Percentiles rank a stretch among this genome's conserved stretches.
phyloP scores from a whole-genome alignment of 768 basidiomycete genomes.

The Rhizopogon vinicolor region DNA sequence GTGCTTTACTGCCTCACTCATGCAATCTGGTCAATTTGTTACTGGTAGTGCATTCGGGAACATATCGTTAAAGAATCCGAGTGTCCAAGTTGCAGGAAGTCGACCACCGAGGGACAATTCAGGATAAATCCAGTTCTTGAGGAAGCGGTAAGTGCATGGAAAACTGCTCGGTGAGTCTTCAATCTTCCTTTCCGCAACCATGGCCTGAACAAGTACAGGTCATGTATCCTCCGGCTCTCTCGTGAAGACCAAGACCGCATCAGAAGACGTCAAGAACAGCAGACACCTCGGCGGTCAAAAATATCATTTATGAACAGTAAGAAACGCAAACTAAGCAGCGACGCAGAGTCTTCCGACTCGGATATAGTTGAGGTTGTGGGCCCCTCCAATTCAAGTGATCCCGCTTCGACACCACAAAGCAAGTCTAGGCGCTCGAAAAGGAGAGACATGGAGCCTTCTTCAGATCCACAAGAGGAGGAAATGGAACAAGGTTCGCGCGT shows the following conservation, averaged over 20 bases:
- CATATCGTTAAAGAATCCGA: slow-evolving; percentile 54
- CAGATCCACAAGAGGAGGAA: slow-evolving; percentile 28
- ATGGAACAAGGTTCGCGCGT: slow-evolving; percentile 14
- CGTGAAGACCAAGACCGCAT: slow-evolving; percentile 24
- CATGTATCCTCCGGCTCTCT: slow-evolving; percentile 38
- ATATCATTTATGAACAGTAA: slow-evolving; percentile 18
- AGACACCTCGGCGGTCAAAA: slow-evolving; percentile 14
- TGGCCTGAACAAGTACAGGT: slow-evolving; percentile 23
- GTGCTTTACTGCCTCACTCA: slow-evolving; percentile 15
- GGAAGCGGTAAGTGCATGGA: slow-evolving; percentile 69
- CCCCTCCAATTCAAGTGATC: slow-evolving; percentile 25
- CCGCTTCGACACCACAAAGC: slow-evolving; percentile 16
- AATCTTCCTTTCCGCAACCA: not conserved
- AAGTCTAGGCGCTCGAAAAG: slow-evolving; percentile 13
- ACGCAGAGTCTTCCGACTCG: slow-evolving; percentile 17
- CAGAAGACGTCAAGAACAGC: slow-evolving; percentile 2
- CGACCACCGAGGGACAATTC: slow-evolving; percentile 55
- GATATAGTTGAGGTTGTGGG: slow-evolving; percentile 25
- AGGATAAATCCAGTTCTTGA: slow-evolving; percentile 69
- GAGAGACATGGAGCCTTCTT: slow-evolving; percentile 18
- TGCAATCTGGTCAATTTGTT: slow-evolving; percentile 2
- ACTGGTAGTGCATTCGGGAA: slow-evolving; percentile 62
- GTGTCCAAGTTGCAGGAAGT: slow-evolving; percentile 69
- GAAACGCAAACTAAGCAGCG: slow-evolving; percentile 31
- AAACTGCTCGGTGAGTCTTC: slow-evolving; percentile 52